These are phyloP conservation scores for Apiospora aurea DNA, from an alignment of 2,329 filamentous ascomycete species.

Conservation along the genomic window DNA sequence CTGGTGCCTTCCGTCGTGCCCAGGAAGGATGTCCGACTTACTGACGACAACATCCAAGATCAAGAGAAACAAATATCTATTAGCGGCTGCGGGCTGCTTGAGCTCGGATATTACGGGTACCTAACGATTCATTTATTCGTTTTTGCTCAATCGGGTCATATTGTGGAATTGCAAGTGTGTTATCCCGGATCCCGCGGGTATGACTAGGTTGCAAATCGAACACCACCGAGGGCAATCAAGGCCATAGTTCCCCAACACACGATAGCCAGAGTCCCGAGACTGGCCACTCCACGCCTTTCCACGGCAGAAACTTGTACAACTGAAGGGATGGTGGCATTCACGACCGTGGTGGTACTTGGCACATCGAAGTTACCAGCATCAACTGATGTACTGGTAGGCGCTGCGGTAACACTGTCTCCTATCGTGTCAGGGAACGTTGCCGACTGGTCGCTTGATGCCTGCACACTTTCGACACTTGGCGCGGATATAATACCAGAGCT, in stretches of 20 bases:
- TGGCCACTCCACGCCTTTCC: neutral
- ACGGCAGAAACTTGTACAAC: neutral
- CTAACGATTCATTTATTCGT: neutral
- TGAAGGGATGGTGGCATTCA: neutral
- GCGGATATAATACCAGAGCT: neutral
- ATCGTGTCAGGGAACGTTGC: neutral
- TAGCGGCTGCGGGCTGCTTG: neutral
- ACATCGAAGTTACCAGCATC: neutral
- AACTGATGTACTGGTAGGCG: neutral
- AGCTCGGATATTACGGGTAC: neutral
- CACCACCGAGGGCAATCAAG: neutral
- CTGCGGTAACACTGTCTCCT: neutral
- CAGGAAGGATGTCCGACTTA: constrained; percentile 61
- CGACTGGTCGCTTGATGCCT: neutral
- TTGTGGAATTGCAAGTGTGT: neutral
- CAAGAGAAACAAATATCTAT: neutral
- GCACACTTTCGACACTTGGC: neutral
- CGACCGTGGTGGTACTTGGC: neutral
- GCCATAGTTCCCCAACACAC: neutral
- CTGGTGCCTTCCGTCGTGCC: constrained; percentile 75
- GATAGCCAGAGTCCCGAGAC: neutral
- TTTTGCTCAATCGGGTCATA: neutral
- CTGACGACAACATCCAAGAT: neutral
- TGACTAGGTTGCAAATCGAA: neutral
- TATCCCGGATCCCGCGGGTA: constrained; percentile 1